These are phyloP conservation scores for Porodaedalea pini DNA, from an alignment of 1,284 basidiomycete genomes.

Conservation along the genomic window DNA sequence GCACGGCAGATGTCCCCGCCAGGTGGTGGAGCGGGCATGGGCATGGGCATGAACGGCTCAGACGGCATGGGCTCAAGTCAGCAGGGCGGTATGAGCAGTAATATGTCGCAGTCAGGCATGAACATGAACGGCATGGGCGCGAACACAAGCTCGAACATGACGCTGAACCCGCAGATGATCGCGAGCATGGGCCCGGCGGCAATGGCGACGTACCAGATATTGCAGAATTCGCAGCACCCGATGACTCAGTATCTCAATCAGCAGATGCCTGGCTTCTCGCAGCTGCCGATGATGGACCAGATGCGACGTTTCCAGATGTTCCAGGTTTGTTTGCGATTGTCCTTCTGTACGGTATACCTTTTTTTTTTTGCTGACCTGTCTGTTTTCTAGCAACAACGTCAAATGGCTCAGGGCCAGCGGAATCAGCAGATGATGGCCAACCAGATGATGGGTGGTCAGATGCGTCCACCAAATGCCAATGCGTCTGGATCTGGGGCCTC, in stretches of 20 bases:
- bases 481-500: conserved; percentile 11
- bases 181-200: conserved; percentile 32
- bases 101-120: conserved; percentile 10
- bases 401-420: conserved; percentile 29
- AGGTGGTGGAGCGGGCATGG: conserved; percentile 22
- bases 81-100: background rate
- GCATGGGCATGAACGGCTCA: conserved; percentile 11
- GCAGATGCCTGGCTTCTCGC: conserved; percentile 50
- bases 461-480: conserved; percentile 5
- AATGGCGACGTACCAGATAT: conserved; percentile 45
- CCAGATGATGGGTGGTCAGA: conserved; percentile 17
- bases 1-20: conserved; percentile 43
- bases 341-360: conserved; percentile 1
- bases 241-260: conserved; percentile 52
- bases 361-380: conserved; percentile 7
- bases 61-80: background rate
- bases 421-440: conserved; percentile 19
- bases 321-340: conserved; percentile 41
- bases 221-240: conserved; percentile 56
- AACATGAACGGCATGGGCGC: conserved; percentile 16
- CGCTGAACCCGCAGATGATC: conserved; percentile 19
- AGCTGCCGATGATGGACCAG: conserved; percentile 50
- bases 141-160: conserved; percentile 21
- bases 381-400: conserved; percentile 12
- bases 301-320: conserved; percentile 52